Percentiles rank a stretch among this genome's conserved stretches.
Conservation (phyloP, 1,139 yeast genomes). For the Protomyces inundatus region DNA sequence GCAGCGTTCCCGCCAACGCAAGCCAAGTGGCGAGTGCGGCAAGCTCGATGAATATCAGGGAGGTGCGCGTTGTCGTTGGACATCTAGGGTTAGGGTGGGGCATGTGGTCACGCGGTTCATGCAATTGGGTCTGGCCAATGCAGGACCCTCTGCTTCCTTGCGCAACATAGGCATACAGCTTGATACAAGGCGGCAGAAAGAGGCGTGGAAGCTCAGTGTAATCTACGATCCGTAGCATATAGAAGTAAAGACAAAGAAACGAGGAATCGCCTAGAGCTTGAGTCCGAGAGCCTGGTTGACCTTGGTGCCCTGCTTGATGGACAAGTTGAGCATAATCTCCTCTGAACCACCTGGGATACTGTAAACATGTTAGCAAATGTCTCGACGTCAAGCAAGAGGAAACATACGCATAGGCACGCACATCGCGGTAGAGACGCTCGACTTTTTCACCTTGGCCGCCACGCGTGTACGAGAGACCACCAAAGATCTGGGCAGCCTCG, state of each 20-base stretch:
- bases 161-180: too few species aligned
- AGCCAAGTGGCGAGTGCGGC: too few species aligned
- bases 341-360: conserved; percentile 46
- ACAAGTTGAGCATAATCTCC: conserved; percentile 45
- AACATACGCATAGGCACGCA: conserved; percentile 37
- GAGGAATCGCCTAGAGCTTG: conserved; percentile 8
- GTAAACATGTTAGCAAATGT: conserved; percentile 33
- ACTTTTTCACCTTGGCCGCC: conserved; percentile 47
- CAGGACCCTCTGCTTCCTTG: not conserved
- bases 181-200: not conserved
- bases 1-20: too few species aligned
- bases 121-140: not conserved
- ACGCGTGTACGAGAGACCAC: conserved; percentile 45
- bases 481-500: conserved; percentile 46
- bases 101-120: too few species aligned
- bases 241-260: not conserved
- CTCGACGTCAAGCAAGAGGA: not conserved
- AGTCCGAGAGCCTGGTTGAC: conserved; percentile 26
- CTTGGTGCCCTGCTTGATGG: conserved; percentile 34
- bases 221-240: not conserved
- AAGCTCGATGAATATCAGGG: too few species aligned
- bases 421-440: conserved; percentile 45
- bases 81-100: too few species aligned
- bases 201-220: not conserved
- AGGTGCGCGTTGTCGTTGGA: too few species aligned